Conservation (phyloP, 805 yeast species). For the Lipomyces spencermartinsiae region DNA sequence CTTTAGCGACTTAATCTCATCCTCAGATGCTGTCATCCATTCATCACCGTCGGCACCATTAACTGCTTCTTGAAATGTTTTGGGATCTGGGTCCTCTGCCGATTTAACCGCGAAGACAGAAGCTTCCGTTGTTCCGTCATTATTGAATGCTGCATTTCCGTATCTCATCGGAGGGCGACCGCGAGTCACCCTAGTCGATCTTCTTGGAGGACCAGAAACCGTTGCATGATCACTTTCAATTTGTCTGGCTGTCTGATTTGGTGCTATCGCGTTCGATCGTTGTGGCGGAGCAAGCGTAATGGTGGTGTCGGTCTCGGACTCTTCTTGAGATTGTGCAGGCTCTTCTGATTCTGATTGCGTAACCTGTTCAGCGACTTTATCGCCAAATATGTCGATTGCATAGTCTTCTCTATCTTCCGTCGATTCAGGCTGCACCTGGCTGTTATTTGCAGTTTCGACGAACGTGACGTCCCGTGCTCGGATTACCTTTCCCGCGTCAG, state of each 20-base stretch:
- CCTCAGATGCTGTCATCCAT: slow-evolving; percentile 5
- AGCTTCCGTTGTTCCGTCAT: slow-evolving; percentile 8
- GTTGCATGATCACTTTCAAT: not conserved
- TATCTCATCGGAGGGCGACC: slow-evolving; percentile 4
- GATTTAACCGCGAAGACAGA: slow-evolving; percentile 6
- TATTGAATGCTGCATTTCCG: not conserved
- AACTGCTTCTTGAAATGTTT: slow-evolving; percentile 6
- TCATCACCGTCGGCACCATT: slow-evolving; percentile 7
- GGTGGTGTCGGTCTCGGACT: too few relatives aligned
- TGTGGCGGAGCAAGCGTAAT: too few relatives aligned
- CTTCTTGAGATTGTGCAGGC: slow-evolving; percentile 4
- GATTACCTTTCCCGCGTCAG: not conserved
- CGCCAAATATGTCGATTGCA: slow-evolving; percentile 2
- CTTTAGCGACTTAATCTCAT: slow-evolving; percentile 14
- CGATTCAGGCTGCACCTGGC: not conserved
- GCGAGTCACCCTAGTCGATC: slow-evolving; percentile 2
- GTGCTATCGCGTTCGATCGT: too few relatives aligned
- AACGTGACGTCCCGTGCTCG: slow-evolving; percentile 1
- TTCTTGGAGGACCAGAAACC: not conserved
- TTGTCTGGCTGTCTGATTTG: too few relatives aligned
- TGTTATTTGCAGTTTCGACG: slow-evolving; percentile 3
- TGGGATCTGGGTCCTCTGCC: not conserved
- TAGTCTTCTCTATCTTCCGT: slow-evolving; percentile 8
- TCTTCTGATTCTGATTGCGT: slow-evolving; percentile 3
- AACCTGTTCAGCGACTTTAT: slow-evolving; percentile 4